phyloP scores from a whole-genome alignment of 1,139 yeast species.

The Ogataea hybrid region DNA sequence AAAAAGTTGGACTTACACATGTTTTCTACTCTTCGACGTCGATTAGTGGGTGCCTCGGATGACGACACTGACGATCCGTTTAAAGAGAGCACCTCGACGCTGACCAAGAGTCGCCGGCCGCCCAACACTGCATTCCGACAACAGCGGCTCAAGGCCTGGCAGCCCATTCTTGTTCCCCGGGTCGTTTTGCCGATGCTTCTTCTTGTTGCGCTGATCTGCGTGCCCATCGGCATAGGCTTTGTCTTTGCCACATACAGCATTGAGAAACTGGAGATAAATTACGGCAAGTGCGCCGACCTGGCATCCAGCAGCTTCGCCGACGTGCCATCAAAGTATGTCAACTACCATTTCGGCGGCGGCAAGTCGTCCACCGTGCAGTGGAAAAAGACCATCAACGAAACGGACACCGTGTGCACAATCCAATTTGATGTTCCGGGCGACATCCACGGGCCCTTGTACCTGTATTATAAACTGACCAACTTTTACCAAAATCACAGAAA shows the following conservation, averaged over 20 bases:
- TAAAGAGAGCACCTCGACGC: slow-evolving; percentile 28
- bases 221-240: slow-evolving; percentile 73
- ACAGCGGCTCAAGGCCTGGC: slow-evolving; percentile 78
- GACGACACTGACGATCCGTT: slow-evolving; percentile 23
- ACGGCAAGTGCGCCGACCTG: slow-evolving; percentile 50
- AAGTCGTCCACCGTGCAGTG: slow-evolving; percentile 49
- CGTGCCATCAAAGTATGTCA: slow-evolving; percentile 52
- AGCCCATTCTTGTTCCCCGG: slow-evolving; percentile 74
- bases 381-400: slow-evolving; percentile 39
- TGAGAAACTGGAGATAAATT: slow-evolving; percentile 56
- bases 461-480: slow-evolving; percentile 70
- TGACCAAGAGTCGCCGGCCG: slow-evolving; percentile 58
- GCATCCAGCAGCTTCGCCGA: slow-evolving; percentile 39
- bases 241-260: slow-evolving; percentile 58
- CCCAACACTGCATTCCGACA: slow-evolving; percentile 82
- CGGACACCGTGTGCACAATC: slow-evolving; percentile 45
- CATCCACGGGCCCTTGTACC: slow-evolving; percentile 56
- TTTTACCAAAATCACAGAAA: slow-evolving; percentile 79
- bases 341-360: slow-evolving; percentile 51
- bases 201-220: slow-evolving; percentile 61
- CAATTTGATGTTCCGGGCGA: slow-evolving; percentile 60
- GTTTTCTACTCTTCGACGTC: slow-evolving; percentile 24
- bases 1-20: slow-evolving; percentile 6
- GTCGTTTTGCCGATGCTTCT: slow-evolving; percentile 69
- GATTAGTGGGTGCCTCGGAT: slow-evolving; percentile 14